Evolutionary conservation across 805 yeast species (phyloP).

Genomic region (Metschnikowia hibisci): DNA sequence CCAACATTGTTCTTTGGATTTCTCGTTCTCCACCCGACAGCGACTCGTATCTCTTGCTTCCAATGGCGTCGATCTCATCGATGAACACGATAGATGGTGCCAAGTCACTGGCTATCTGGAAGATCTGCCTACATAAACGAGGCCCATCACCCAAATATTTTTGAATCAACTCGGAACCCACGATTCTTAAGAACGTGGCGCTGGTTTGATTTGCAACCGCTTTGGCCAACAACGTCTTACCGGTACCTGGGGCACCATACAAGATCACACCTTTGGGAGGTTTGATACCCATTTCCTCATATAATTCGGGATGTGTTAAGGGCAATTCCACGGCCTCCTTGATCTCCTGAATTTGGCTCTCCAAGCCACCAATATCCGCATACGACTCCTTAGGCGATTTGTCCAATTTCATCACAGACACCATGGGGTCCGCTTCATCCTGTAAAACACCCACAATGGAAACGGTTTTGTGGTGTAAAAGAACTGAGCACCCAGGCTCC

Average conservation of each 20-base stretch:
- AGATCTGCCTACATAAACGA: constrained; percentile 85
- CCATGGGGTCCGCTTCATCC: constrained; percentile 98
- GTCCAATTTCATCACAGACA: constrained; percentile 94
- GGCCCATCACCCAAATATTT: constrained; percentile 98
- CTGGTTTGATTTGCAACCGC: constrained; percentile 98
- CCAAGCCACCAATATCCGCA: constrained; percentile 96
- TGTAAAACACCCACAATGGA: constrained; percentile 96
- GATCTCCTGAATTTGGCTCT: constrained; percentile 93
- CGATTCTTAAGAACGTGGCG: constrained; percentile 93
- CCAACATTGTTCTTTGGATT: constrained; percentile 97
- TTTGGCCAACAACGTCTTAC: constrained; percentile 90
- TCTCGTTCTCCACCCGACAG: constrained; percentile 97
- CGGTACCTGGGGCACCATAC: constrained; percentile 98
- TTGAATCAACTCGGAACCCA: constrained; percentile 95
- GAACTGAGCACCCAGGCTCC: constrained; percentile 96
- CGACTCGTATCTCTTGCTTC: constrained; percentile 96
- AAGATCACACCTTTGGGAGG: constrained; percentile 98
- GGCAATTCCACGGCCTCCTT: constrained; percentile 97
- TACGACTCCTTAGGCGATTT: constrained; percentile 96
- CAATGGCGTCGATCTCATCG: constrained; percentile 98
- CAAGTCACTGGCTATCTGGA: constrained; percentile 93
- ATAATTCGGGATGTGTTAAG: constrained; percentile 91
- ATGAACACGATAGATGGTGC: constrained; percentile 98
- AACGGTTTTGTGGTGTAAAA: constrained; percentile 92
- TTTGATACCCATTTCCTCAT: constrained; percentile 97